A percentile compares a stretch with the other conserved stretches of the same genome.
Evolutionary conservation across 192 early-diverging fungal genomes (phyloP).

Genomic region (Dimargaris cristalligena): DNA sequence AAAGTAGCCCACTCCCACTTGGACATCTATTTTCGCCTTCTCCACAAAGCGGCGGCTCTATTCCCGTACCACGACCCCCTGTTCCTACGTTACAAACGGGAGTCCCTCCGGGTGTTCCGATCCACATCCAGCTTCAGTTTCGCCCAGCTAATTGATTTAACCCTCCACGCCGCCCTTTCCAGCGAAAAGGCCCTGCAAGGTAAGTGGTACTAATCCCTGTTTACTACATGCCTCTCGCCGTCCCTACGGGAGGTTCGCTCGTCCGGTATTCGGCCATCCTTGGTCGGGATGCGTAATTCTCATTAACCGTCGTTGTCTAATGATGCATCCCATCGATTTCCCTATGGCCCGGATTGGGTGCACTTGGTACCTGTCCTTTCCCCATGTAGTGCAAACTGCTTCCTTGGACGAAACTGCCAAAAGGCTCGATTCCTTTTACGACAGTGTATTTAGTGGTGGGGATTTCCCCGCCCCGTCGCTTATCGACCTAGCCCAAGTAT

Average conservation of each 20-base stretch:
- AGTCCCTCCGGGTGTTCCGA: not conserved
- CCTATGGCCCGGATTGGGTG: too few species aligned
- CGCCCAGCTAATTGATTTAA: slow-evolving; percentile 2
- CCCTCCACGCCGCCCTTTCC: not conserved
- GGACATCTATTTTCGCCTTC: slow-evolving; percentile 9
- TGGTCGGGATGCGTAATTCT: too few species aligned
- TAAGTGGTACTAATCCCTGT: too few species aligned
- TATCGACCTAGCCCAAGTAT: not conserved
- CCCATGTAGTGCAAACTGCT: too few species aligned
- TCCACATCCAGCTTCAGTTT: not conserved
- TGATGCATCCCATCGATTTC: too few species aligned
- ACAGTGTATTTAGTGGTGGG: not conserved
- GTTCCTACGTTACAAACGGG: slow-evolving; percentile 1
- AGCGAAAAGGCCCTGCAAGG: not conserved
- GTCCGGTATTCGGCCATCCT: too few species aligned
- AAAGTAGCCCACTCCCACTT: not conserved
- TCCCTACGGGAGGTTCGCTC: too few species aligned
- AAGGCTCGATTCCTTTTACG: not conserved
- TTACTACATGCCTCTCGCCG: too few species aligned
- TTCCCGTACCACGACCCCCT: not conserved
- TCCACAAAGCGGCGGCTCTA: not conserved
- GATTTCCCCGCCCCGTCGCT: not conserved
- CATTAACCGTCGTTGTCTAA: too few species aligned
- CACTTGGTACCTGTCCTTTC: too few species aligned
- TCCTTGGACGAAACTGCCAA: too few species aligned